Base-by-base conservation (phyloP, 2,329 filamentous ascomycete genomes). In the Talaromyces amestolkiae region DNA sequence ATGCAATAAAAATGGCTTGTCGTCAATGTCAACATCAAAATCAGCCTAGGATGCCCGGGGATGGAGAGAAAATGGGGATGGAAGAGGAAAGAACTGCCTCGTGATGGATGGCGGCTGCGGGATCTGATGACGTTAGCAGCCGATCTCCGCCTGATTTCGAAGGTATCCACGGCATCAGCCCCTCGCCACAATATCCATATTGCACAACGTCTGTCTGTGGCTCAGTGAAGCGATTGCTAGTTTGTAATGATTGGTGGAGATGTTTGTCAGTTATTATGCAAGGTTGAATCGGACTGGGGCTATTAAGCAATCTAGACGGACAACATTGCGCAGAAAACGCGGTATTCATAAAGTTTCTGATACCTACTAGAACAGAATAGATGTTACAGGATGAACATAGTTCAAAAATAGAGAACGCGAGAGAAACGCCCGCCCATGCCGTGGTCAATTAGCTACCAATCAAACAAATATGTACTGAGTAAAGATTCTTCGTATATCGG, bases 61-160 rank as follows among this genome's bases (percentile, higher is more conserved):
- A 37, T n/a, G 43, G 11, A 17, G 17, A 19, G 27, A 9, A 33
- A 51, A 41, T 33, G 22, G 41, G 47, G 43, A 51, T 41, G 33
- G 47, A 51, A 54, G 35, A 62, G 47, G 47, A 54, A 49, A 63
- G 47, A 43, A 63, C 17, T 49, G 45, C 33, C 59, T 53, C 41
- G 45, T 51, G 49, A 56, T 24, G 59, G 60, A 66, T 63, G 64
- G 61, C 64, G 60, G 53, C 43, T 15, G 41, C 63, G 31, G 37
- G 45, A 43, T 22, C 61, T 58, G 66, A 69, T 69, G 67, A 69
- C 67, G 67, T 69, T 68, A 68, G 66, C 61, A 41, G 63, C 58
- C 58, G 62, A 7, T 37, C 13, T 15, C n/a, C 31, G 53, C 31
- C 53, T 37, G 53, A 37, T 56, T 56, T 56, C 31, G 11, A 37